A percentile compares a stretch with the other conserved stretches of the same genome.
Evolutionary conservation across 2,329 filamentous ascomycete species (phyloP).

Genomic region (Graphium sp.): DNA sequence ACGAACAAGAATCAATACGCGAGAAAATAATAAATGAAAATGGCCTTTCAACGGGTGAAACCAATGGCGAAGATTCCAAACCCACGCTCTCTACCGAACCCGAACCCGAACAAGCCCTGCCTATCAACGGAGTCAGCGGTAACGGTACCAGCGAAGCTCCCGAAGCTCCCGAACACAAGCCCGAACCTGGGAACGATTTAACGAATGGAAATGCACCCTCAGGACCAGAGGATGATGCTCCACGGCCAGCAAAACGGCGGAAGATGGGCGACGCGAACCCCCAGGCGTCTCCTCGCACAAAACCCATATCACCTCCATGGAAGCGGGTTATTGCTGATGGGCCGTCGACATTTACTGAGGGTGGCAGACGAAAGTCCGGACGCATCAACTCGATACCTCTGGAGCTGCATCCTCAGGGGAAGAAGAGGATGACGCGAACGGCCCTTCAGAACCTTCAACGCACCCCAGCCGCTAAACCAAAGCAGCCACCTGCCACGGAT

Average conservation of each 20-base stretch:
- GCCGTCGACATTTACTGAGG: slow-evolving; percentile 67
- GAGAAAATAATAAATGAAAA: no score
- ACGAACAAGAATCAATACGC: no score
- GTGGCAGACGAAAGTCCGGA: slow-evolving; percentile 52
- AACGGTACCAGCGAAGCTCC: no score
- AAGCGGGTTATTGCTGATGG: slow-evolving; percentile 73
- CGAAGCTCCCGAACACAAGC: no score
- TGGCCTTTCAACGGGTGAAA: no score
- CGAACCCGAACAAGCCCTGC: no score
- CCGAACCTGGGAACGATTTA: no score
- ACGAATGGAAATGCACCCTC: no score
- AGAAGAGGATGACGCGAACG: slow-evolving; percentile 34
- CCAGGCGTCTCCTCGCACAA: slow-evolving; percentile 17
- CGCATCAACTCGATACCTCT: slow-evolving; percentile 41
- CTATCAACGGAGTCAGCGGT: no score
- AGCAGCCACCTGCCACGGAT: slow-evolving; percentile 5
- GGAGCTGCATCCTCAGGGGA: slow-evolving; percentile 29
- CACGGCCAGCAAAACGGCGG: slow-evolving; percentile 47
- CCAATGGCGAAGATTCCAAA: no score
- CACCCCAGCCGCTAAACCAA: slow-evolving; percentile 16
- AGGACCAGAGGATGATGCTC: slow-evolving; percentile 24
- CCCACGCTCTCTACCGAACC: no score
- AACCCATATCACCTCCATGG: slow-evolving; percentile 75
- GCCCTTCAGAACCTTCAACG: slow-evolving; percentile 16
- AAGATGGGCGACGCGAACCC: slow-evolving; percentile 34